Evolutionary conservation across 805 yeast genomes (phyloP), one percentile per base, ranked within the genome.

Genomic region (Suhomyces sp.): DNA sequence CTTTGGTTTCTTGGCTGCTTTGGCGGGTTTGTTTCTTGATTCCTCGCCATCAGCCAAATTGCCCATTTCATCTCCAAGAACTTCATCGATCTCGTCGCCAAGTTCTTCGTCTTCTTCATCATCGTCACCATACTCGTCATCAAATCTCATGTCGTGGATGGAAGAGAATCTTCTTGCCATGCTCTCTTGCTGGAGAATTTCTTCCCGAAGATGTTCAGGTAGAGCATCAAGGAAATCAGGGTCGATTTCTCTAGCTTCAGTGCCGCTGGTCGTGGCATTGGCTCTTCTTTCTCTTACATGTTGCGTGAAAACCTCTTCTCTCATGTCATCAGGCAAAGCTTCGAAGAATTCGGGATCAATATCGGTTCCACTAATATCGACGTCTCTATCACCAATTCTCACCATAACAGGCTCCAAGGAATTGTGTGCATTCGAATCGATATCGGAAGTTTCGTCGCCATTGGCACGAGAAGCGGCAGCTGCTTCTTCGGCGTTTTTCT

Each of bases 241-340:
- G 58, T 86, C 96, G 50, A 89, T 80, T 59, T 88, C 96, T 27
- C 89, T 73, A 2, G 81, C 73, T 12, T 77, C 72, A 1, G 70
- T 64, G 0, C 83, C 64, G 55, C 71, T 42, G 12, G 71, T 65
- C 1, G 80, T 56, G 57, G 88, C 72, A 74, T 82, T 44, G 76
- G 78, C 86, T 54, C 94, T 76, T 54, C 92, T 75, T 59, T 89
- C 94, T 42, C 91, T 74, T 6, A 90, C 74, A 62, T 91, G 96
- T 57, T 90, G 93, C 0, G 92, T 83, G 63, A 89, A 85, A 0
- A 91, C 97, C 63, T 92, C 97, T 57, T 90, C 96, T 48, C 97
- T 76, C 88, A 92, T 88, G 50, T 89, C 94, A 44, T 90, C 96
- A 0, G 97, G 97, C 36, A 92, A 76, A 0, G 97, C 97, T 60